Base-by-base conservation (phyloP, 805 yeast genomes). In the Huiozyma sinensis region DNA sequence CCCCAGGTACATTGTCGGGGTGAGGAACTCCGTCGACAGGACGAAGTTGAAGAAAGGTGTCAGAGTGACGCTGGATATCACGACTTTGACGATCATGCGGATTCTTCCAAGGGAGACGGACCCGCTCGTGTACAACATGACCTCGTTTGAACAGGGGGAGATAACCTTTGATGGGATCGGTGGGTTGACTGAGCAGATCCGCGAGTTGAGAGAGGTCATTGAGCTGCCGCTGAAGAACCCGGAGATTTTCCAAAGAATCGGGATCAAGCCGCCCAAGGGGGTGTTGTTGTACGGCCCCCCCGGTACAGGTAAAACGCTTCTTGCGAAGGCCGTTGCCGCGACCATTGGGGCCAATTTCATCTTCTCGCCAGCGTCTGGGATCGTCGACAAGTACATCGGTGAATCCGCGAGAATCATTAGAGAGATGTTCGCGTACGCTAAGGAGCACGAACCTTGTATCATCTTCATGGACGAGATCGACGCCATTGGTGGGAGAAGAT, bases 211-310 rank as follows among this genome's bases (percentile, higher is more conserved):
- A 64, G 98, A 92, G 69, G 98, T 92, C 45, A 92, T 92, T 62
- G 98, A 92, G 67, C 71, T 92, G 57, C 98, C 98, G 2, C 75
- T 92, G 60, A 92, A 92, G 66, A 92, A 92, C 64, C 98, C 98
- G 2, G 98, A 92, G 67, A 74, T 92, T 55, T 92, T 92, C 65
- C 71, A 84, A 49, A 80, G 98, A 63, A 96, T 92, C 32, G 98
- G 98, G 40, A 92, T 92, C 65, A 88, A 88, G 61, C 95, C 97
- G n/a, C 98, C 98, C 46, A 92, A 92, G 66, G 98, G 97, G 64
- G 97, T 90, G 28, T 70, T 92, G 49, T 72, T 92, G 42, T 92
- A 92, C 61, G 98, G 98, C 6, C 98, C 98, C 6, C 98, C 98
- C 27, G 98, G 98, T 57, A 92, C 98, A 0, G 97, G 98, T 60